These are phyloP conservation scores for Russula olivacea DNA, from an alignment of 768 basidiomycete species.

Conservation along the genomic window DNA sequence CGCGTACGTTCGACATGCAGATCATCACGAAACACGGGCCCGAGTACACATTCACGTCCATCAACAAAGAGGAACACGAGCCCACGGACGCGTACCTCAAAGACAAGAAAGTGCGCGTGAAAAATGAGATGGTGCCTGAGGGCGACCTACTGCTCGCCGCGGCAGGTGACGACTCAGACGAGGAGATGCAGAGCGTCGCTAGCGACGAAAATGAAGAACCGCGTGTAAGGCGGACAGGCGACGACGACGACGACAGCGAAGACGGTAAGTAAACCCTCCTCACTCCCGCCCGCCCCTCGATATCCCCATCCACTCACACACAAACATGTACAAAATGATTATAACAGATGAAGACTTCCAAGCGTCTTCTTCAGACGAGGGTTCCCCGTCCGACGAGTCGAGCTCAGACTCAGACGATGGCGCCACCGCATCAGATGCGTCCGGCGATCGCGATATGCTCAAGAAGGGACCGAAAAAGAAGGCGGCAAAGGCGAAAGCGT, in stretches of 20 bases:
- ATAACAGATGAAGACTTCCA: constrained; percentile 81
- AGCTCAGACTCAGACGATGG: constrained; percentile 59
- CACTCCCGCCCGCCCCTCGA: neutral
- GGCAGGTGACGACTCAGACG: constrained; percentile 66
- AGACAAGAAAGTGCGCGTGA: constrained; percentile 87
- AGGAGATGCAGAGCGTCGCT: constrained; percentile 77
- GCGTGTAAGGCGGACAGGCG: constrained; percentile 39
- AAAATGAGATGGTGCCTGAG: constrained; percentile 94
- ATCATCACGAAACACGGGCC: constrained; percentile 80
- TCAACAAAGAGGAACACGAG: constrained; percentile 94
- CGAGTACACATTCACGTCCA: constrained; percentile 85
- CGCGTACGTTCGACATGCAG: constrained; percentile 90
- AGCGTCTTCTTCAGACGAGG: constrained; percentile 75
- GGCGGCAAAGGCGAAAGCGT: constrained; percentile 39
- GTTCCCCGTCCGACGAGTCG: constrained; percentile 76
- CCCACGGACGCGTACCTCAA: constrained; percentile 78
- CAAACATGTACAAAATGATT: neutral
- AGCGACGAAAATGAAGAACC: constrained; percentile 62
- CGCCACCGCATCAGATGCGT: constrained; percentile 78
- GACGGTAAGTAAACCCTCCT: constrained; percentile 43
- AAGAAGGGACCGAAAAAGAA: constrained; percentile 37
- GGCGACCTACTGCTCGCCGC: constrained; percentile 67
- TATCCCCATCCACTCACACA: constrained; percentile 17
- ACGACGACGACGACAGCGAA: constrained; percentile 75
- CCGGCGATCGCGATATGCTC: constrained; percentile 65